Conservation (phyloP, 2,329 filamentous ascomycete species). For the Phoma sp. region DNA sequence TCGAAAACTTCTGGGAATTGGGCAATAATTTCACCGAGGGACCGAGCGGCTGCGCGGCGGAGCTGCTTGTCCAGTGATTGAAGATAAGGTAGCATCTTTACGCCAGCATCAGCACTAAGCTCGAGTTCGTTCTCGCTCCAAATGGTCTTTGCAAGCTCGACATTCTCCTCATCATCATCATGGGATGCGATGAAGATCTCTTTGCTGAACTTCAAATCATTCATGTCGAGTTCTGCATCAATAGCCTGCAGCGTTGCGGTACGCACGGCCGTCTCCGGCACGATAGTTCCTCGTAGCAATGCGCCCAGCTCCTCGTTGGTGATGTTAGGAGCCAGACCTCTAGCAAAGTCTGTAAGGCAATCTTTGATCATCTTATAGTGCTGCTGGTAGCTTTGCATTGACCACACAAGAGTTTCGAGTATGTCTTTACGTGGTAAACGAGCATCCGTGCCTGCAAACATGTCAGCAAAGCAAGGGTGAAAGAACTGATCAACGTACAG, state of each 20-base stretch:
- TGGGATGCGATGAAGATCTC: constrained; percentile 95
- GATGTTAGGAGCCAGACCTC: constrained; percentile 85
- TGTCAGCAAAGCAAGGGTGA: constrained; percentile 20
- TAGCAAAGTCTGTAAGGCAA: constrained; percentile 84
- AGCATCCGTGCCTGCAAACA: constrained; percentile 66
- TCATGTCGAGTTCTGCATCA: constrained; percentile 89
- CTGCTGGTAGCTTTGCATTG: constrained; percentile 88
- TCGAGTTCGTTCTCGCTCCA: constrained; percentile 93
- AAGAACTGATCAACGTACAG: constrained; percentile 55
- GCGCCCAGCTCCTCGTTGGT: constrained; percentile 73
- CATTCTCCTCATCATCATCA: constrained; percentile 88
- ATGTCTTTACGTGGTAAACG: constrained; percentile 79
- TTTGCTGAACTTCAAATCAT: constrained; percentile 82
- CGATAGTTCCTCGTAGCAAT: constrained; percentile 79
- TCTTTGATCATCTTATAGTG: constrained; percentile 97
- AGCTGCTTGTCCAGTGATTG: constrained; percentile 82
- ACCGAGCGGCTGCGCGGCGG: constrained; percentile 80
- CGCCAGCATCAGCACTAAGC: constrained; percentile 69
- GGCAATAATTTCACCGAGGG: constrained; percentile 77
- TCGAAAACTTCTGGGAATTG: constrained; percentile 67
- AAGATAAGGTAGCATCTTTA: constrained; percentile 78
- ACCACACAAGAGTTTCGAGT: constrained; percentile 73
- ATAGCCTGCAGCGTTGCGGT: constrained; percentile 88
- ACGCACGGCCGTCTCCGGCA: constrained; percentile 79
- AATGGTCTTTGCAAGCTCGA: constrained; percentile 81